Evolutionary conservation across 2,329 filamentous ascomycete genomes (phyloP).

Genomic region (Penicillium sp.): DNA sequence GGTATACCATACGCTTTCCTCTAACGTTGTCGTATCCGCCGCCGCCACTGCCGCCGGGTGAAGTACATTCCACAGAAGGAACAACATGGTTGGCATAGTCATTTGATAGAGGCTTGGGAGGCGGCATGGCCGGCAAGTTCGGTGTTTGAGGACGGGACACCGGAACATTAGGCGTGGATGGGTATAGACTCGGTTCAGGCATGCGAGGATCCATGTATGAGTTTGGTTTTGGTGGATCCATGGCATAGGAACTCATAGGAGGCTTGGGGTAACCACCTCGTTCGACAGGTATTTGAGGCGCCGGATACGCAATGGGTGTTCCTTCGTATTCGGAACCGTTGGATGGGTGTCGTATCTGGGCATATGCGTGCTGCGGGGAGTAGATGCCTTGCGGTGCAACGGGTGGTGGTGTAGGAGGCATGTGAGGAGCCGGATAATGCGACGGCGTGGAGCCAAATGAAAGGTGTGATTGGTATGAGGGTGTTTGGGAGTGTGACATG

Average conservation of each 20-base stretch:
- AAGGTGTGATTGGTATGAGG: constrained; percentile 40
- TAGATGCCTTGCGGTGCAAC: constrained; percentile 30
- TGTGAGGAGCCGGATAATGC: constrained; percentile 43
- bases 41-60: constrained; percentile 22
- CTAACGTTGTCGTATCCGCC: constrained; percentile 21
- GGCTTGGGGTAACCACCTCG: constrained; percentile 26
- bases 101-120: constrained; percentile 33
- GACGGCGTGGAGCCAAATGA: constrained; percentile 40
- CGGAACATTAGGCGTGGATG: constrained; percentile 33
- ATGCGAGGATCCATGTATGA: constrained; percentile 37
- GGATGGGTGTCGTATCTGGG: constrained; percentile 33
- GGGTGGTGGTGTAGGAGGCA: constrained; percentile 43
- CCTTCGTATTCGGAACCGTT: constrained; percentile 33
- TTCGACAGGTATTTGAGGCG: constrained; percentile 19
- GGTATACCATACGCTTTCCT: constrained; percentile 30
- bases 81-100: constrained; percentile 25
- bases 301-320: constrained; percentile 19
- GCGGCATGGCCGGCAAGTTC: constrained; percentile 30
- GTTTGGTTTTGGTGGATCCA: constrained; percentile 26
- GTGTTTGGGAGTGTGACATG: constrained; percentile 36
- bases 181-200: constrained; percentile 39
- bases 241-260: constrained; percentile 26
- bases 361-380: constrained; percentile 35
- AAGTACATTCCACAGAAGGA: constrained; percentile 21
- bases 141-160: constrained; percentile 25